These are phyloP conservation scores for Colletotrichum liaoningense DNA, from an alignment of 2,329 filamentous ascomycete species.

Conservation along the genomic window DNA sequence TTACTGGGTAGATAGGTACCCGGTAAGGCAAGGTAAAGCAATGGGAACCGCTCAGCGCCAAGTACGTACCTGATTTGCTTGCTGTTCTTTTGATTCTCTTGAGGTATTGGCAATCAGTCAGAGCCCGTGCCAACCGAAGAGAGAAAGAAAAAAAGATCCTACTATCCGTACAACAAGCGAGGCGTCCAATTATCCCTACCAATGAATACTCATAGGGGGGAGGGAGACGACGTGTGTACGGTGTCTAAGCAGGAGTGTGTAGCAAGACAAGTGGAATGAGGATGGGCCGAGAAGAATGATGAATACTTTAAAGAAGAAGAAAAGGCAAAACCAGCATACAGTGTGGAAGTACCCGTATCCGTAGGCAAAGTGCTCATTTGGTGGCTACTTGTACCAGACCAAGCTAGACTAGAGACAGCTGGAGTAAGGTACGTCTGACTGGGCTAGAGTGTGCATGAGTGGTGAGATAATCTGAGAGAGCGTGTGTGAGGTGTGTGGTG, in stretches of 20 bases:
- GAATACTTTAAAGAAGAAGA: constrained; percentile 1
- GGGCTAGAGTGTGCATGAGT: background rate
- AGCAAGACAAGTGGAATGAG: background rate
- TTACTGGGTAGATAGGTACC: background rate
- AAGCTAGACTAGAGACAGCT: background rate
- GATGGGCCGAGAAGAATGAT: background rate
- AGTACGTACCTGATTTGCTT: background rate
- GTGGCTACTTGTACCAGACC: constrained; percentile 14
- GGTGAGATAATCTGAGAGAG: background rate
- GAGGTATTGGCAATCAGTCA: background rate
- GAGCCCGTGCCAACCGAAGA: background rate
- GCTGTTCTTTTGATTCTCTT: background rate
- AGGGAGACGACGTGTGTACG: background rate
- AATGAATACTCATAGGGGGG: background rate
- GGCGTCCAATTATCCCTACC: background rate
- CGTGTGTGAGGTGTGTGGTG: background rate
- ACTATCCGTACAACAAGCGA: background rate
- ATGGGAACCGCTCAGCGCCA: background rate
- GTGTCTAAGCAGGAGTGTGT: background rate
- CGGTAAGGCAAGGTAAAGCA: no score
- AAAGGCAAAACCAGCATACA: background rate
- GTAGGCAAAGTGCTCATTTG: constrained; percentile 22
- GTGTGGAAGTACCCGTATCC: background rate
- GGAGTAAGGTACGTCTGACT: background rate
- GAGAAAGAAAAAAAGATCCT: background rate